These are phyloP conservation scores for Aspergillus puulaauensis DNA, from an alignment of 2,329 filamentous ascomycete species.

Conservation along the genomic window DNA sequence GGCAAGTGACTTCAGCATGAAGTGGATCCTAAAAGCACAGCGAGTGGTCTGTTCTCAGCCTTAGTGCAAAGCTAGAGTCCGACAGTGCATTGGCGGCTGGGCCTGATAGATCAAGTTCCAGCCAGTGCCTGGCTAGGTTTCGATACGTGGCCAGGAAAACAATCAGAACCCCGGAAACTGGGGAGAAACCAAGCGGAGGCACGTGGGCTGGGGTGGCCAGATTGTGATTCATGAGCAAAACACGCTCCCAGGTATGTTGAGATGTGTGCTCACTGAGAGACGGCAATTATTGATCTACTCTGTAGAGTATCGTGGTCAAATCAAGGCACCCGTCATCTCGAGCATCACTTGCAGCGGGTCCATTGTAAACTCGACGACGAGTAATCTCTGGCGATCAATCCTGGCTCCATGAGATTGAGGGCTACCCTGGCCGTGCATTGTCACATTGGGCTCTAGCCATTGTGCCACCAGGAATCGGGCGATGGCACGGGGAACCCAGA, in stretches of 20 bases:
- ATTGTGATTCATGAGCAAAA: neutral
- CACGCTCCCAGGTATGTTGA: neutral
- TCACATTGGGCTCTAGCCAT: conserved; percentile 5
- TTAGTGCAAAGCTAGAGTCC: conserved; percentile 11
- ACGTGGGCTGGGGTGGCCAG: conserved; percentile 1
- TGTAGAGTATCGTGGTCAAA: neutral
- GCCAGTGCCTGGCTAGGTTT: conserved; percentile 11
- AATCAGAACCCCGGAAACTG: neutral
- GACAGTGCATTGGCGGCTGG: conserved; percentile 8
- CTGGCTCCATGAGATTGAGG: neutral
- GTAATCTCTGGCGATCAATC: neutral
- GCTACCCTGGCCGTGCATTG: neutral
- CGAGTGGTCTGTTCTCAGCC: conserved; percentile 5
- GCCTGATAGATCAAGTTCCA: conserved; percentile 16
- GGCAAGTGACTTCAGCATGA: conserved; percentile 1
- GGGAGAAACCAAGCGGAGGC: neutral
- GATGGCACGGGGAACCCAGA: neutral
- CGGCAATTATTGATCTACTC: neutral
- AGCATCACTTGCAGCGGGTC: neutral
- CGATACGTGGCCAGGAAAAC: conserved; percentile 5
- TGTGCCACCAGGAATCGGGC: conserved; percentile 1
- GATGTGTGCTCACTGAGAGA: neutral
- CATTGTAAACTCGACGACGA: neutral
- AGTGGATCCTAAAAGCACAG: conserved; percentile 1
- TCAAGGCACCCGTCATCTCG: neutral